Percentiles rank a stretch among this genome's conserved stretches.
These are phyloP conservation scores for Agroathelia rolfsii DNA, from an alignment of 1,284 basidiomycete species.

Conservation along the genomic window DNA sequence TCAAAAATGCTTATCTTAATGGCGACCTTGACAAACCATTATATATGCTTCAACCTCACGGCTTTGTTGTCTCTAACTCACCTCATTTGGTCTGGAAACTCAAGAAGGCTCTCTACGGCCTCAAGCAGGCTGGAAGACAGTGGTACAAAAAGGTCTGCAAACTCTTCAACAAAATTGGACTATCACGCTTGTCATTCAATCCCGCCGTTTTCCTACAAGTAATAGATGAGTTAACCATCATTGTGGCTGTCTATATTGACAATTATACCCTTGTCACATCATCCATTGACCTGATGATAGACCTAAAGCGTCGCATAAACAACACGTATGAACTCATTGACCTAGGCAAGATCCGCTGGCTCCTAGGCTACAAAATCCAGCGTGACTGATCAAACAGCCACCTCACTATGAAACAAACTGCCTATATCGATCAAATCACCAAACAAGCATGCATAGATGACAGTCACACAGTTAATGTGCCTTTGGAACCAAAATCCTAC, in stretches of 20 bases:
- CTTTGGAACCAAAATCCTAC: too few species aligned
- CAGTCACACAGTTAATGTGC: too few species aligned
- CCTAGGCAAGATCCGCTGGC: slow-evolving; percentile 8
- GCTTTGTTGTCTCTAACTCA: slow-evolving; percentile 10
- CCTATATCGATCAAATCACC: too few species aligned
- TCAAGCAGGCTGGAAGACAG: slow-evolving; percentile 21
- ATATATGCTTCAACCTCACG: slow-evolving; percentile 23
- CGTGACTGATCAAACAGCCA: too few species aligned
- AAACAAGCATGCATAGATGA: too few species aligned
- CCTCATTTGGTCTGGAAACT: slow-evolving; percentile 14
- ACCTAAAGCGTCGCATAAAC: slow-evolving; percentile 1
- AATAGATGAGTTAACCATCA: slow-evolving; percentile 4
- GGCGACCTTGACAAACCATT: slow-evolving; percentile 18
- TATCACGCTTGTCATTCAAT: slow-evolving; percentile 12
- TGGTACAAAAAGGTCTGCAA: slow-evolving; percentile 19
- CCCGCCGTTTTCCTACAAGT: slow-evolving; percentile 15
- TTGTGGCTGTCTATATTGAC: slow-evolving; percentile 14
- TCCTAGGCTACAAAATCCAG: slow-evolving; percentile 6
- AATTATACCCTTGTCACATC: slow-evolving; percentile 11
- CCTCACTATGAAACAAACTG: too few species aligned
- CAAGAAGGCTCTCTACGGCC: slow-evolving; percentile 18
- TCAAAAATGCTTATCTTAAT: slow-evolving; percentile 24
- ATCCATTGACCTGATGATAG: too few species aligned
- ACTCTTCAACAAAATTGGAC: slow-evolving; percentile 16
- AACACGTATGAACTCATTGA: slow-evolving; percentile 7